These are phyloP conservation scores for Thinopyrum elongatum DNA, from an alignment of 176 grass and related monocot species.

Conservation along the genomic window DNA sequence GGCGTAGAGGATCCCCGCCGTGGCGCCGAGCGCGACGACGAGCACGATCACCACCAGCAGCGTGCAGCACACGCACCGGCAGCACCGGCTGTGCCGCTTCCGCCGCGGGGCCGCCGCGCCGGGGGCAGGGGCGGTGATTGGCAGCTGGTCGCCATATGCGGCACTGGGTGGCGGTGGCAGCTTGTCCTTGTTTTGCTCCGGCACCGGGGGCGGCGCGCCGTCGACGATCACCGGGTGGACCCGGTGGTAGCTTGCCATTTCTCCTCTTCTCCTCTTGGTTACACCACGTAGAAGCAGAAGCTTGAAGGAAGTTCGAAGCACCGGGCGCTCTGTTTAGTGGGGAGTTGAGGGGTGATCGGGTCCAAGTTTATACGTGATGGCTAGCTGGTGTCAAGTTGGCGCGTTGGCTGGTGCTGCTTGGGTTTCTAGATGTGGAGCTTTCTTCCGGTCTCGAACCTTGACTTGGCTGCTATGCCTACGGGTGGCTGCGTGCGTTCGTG, in stretches of 20 bases:
- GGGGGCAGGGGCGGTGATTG: constrained; percentile 7
- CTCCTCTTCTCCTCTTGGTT: too few species aligned
- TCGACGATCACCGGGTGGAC: constrained; percentile 55
- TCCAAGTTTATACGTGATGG: constrained; percentile 28
- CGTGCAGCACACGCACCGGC: constrained; percentile 76
- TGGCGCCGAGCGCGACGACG: constrained; percentile 24
- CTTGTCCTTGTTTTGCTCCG: neutral
- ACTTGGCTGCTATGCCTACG: neutral
- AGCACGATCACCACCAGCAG: constrained; percentile 5
- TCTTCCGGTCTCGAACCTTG: constrained; percentile 2
- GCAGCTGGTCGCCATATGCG: neutral
- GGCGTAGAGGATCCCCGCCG: constrained; percentile 76
- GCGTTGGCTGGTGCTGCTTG: neutral
- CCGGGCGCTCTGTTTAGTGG: too few species aligned
- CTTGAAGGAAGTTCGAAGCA: too few species aligned
- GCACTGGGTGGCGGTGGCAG: neutral
- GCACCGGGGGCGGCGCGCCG: constrained; percentile 25
- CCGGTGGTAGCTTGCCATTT: constrained; percentile 57
- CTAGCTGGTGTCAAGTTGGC: neutral
- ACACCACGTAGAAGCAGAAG: too few species aligned
- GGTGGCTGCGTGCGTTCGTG: neutral
- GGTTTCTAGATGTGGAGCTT: constrained; percentile 33
- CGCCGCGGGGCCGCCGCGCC: neutral
- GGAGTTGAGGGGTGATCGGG: neutral
- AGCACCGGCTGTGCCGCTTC: constrained; percentile 46